Evolutionary conservation across 2,329 filamentous ascomycete genomes (phyloP).

Genomic region (Exophiala phaeomuriformis): DNA sequence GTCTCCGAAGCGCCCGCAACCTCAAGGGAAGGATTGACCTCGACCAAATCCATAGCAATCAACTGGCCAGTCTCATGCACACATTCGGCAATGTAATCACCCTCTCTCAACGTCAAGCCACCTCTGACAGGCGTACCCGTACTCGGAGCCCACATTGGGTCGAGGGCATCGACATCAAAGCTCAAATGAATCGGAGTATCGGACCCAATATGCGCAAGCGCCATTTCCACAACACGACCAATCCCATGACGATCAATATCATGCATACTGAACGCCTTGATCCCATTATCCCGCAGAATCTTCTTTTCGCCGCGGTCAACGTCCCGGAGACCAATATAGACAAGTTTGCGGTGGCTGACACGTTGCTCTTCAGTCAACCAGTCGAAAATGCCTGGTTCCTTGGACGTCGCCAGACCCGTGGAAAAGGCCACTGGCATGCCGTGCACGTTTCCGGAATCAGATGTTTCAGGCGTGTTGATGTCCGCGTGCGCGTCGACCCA

Average conservation of each 20-base stretch:
- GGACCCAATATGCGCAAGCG: constrained; percentile 85
- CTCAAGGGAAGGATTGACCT: constrained; percentile 69
- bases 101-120: constrained; percentile 85
- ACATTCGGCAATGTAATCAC: constrained; percentile 90
- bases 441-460: constrained; percentile 86
- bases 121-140: constrained; percentile 93
- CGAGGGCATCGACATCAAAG: constrained; percentile 93
- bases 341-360: constrained; percentile 71
- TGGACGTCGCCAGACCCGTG: constrained; percentile 72
- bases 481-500: constrained; percentile 98
- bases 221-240: constrained; percentile 94
- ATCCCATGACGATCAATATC: constrained; percentile 95
- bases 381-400: constrained; percentile 73
- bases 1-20: constrained; percentile 71
- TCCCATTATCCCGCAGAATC: constrained; percentile 77
- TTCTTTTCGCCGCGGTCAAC: constrained; percentile 92
- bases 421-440: constrained; percentile 95
- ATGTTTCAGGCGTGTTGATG: constrained; percentile 92
- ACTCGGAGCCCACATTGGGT: constrained; percentile 92
- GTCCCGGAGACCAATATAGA: constrained; percentile 93
- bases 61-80: constrained; percentile 73
- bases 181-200: constrained; percentile 96
- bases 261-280: constrained; percentile 98
- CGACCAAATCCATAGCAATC: constrained; percentile 72
- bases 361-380: constrained; percentile 62